Evolutionary conservation across 306 rosid species (phyloP).

Genomic region (Vicia villosa): DNA sequence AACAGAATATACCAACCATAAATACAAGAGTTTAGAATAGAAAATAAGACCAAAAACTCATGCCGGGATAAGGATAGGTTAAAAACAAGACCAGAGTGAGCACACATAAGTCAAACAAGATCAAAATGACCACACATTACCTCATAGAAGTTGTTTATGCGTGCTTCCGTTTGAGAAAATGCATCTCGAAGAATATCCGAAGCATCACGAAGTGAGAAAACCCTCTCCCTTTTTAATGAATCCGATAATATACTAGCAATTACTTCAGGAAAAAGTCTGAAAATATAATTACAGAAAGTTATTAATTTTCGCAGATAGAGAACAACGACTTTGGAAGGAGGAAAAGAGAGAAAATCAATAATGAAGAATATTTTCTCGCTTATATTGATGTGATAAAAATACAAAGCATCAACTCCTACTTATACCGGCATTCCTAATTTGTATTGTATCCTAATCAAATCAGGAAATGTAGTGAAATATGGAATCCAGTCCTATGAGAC

Average conservation of each 20-base stretch:
- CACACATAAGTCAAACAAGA: conserved; percentile 21
- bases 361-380: not conserved
- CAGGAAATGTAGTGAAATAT: conserved; percentile 14
- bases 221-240: conserved; percentile 70
- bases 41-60: conserved; percentile 18
- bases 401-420: not conserved
- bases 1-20: conserved; percentile 30
- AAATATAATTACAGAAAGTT: conserved; percentile 36
- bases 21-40: conserved; percentile 1
- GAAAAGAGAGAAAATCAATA: not conserved
- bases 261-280: conserved; percentile 81
- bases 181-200: conserved; percentile 90
- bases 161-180: conserved; percentile 80
- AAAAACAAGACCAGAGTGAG: conserved; percentile 22
- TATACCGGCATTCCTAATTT: not conserved
- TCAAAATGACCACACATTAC: conserved; percentile 43
- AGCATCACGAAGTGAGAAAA: conserved; percentile 73
- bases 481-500: conserved; percentile 13
- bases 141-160: conserved; percentile 82
- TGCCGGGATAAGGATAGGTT: conserved; percentile 4
- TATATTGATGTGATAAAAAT: not conserved
- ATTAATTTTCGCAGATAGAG: conserved; percentile 27
- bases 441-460: conserved; percentile 1
- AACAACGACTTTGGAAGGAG: conserved; percentile 11
- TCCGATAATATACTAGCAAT: conserved; percentile 73